Evolutionary conservation across 352 stramenopile genomes (phyloP).

Genomic region (Pythium apleroticum): DNA sequence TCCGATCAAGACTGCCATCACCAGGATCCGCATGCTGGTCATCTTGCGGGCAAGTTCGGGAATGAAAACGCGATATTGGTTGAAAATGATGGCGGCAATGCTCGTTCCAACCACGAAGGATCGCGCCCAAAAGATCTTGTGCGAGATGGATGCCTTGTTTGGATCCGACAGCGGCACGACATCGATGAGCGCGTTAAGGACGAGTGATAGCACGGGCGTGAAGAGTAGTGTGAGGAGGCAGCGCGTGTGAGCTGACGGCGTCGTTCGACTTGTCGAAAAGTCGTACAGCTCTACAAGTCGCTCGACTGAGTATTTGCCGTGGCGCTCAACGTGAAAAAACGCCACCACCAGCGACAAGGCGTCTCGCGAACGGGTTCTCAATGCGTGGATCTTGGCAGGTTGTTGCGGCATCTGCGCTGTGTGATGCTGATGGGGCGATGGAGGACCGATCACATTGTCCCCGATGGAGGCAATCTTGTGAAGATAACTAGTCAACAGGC

Average conservation of each 20-base stretch:
- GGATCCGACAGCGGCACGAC: not conserved
- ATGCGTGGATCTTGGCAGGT: no score
- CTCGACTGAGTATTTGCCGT: not conserved
- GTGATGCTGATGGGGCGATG: no score
- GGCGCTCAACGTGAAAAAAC: not conserved
- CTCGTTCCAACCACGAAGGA: not conserved
- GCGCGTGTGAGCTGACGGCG: not conserved
- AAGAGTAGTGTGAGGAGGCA: not conserved
- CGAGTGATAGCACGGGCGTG: not conserved
- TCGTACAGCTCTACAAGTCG: not conserved
- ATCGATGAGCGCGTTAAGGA: not conserved
- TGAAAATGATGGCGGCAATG: not conserved
- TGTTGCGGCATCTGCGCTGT: no score
- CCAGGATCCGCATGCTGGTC: not conserved
- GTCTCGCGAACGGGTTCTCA: no score
- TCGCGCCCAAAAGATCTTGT: not conserved
- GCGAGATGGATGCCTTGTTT: not conserved
- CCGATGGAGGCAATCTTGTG: no score
- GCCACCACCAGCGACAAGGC: no score
- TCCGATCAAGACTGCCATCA: not conserved
- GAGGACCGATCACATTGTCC: no score
- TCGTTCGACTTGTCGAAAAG: not conserved
- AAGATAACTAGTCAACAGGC: no score
- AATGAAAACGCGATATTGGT: not conserved
- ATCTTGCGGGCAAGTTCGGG: not conserved